phyloP scores from a whole-genome alignment of 257 asterid species.

The Solanum pimpinellifolium region DNA sequence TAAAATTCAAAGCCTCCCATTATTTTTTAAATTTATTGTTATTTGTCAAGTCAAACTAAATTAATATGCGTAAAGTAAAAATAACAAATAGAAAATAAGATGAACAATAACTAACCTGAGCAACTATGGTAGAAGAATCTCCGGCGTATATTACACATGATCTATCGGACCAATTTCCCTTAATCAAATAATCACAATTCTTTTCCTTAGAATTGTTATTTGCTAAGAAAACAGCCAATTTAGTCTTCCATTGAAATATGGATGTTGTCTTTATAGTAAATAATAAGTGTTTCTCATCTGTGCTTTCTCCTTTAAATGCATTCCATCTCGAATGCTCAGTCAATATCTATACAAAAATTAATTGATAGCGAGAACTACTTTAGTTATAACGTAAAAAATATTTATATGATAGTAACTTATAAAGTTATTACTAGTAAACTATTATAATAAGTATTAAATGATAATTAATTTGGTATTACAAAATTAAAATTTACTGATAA shows the following conservation, averaged over 20 bases:
- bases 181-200: conserved; percentile 21
- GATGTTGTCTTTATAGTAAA: conserved; percentile 30
- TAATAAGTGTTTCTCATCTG: conserved; percentile 6
- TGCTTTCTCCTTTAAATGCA: conserved; percentile 24
- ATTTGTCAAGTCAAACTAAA: no score
- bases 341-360: conserved; percentile 1
- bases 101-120: conserved; percentile 34
- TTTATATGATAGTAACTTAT: neutral
- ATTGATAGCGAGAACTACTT: neutral
- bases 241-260: conserved; percentile 13
- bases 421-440: neutral
- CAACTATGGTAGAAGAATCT: conserved; percentile 34
- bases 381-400: neutral
- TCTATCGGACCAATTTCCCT: conserved; percentile 14
- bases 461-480: neutral
- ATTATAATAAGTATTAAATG: neutral
- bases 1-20: no score
- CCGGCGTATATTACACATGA: conserved; percentile 34
- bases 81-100: neutral
- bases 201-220: conserved; percentile 12
- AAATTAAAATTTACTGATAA: neutral
- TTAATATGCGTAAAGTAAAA: no score
- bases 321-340: conserved; percentile 22
- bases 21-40: no score
- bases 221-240: conserved; percentile 27